These are phyloP conservation scores for Candida sanyaensis DNA, from an alignment of 1,139 yeast genomes.

Conservation along the genomic window DNA sequence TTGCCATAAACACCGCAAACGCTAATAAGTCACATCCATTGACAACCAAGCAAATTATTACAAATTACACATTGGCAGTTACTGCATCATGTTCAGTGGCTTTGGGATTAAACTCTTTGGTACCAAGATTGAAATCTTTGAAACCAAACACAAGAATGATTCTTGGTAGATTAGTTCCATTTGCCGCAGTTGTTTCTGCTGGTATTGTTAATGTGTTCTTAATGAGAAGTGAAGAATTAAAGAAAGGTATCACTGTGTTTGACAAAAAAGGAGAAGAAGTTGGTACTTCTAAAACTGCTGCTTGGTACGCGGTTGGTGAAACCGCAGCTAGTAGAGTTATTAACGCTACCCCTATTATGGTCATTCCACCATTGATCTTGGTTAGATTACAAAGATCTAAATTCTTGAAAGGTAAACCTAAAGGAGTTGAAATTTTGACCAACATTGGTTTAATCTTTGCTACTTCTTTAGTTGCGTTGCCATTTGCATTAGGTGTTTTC, in stretches of 20 bases:
- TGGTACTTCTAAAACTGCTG: conserved; percentile 85
- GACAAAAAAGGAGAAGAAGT: conserved; percentile 66
- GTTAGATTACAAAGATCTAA: conserved; percentile 70
- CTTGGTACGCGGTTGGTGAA: conserved; percentile 90
- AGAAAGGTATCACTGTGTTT: conserved; percentile 77
- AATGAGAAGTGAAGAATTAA: conserved; percentile 94
- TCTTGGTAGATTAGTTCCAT: conserved; percentile 86
- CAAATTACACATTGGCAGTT: conserved; percentile 85
- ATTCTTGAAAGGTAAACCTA: conserved; percentile 64
- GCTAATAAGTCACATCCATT: conserved; percentile 94
- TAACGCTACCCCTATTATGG: conserved; percentile 97
- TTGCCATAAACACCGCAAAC: conserved; percentile 94
- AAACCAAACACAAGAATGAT: conserved; percentile 69
- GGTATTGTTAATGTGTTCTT: conserved; percentile 91
- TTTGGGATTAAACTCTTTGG: conserved; percentile 83
- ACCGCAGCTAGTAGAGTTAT: conserved; percentile 94
- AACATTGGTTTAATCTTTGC: conserved; percentile 83
- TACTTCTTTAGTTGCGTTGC: conserved; percentile 85
- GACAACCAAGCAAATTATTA: conserved; percentile 70
- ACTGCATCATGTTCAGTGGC: conserved; percentile 96
- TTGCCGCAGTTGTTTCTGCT: conserved; percentile 97
- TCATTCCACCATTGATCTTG: conserved; percentile 82
- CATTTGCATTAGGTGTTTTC: conserved; percentile 93
- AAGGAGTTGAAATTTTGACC: conserved; percentile 62
- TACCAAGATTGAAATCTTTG: conserved; percentile 73